Conservation (phyloP, 805 yeast species). For the Barnettozyma sp. region DNA sequence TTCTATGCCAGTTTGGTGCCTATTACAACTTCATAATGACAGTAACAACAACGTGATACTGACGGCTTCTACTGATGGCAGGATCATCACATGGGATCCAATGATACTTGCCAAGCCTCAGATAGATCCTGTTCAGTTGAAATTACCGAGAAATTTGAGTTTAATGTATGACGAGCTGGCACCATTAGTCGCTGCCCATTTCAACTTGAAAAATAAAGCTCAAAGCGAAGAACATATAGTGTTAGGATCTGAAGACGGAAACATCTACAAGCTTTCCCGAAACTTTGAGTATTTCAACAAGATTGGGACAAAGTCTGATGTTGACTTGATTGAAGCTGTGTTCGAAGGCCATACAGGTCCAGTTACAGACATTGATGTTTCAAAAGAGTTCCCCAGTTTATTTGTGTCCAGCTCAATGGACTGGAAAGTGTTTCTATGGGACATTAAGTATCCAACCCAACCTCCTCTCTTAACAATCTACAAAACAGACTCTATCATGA, state of each 20-base stretch:
- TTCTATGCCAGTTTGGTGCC: conserved; percentile 21
- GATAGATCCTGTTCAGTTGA: conserved; percentile 17
- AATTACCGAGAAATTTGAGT: conserved; percentile 19
- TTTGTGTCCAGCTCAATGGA: conserved; percentile 28
- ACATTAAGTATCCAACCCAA: conserved; percentile 9
- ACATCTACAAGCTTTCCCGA: conserved; percentile 24
- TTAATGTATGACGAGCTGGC: conserved; percentile 27
- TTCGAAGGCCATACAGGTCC: conserved; percentile 25
- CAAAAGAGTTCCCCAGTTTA: conserved; percentile 15
- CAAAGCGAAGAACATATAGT: conserved; percentile 10
- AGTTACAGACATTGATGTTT: conserved; percentile 19
- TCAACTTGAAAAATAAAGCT: neutral
- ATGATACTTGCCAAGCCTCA: conserved; percentile 23
- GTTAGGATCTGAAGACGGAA: conserved; percentile 30
- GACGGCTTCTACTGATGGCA: conserved; percentile 28
- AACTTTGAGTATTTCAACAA: conserved; percentile 19
- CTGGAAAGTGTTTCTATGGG: conserved; percentile 28
- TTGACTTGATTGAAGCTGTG: conserved; percentile 15
- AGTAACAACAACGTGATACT: conserved; percentile 20
- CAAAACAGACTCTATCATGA: conserved; percentile 24
- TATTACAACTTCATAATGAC: conserved; percentile 14
- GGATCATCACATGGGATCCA: conserved; percentile 26
- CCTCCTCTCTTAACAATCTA: conserved; percentile 24
- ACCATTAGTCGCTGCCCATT: conserved; percentile 19
- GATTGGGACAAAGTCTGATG: conserved; percentile 9